Evolutionary conservation across 257 asterid genomes (phyloP).

Genomic region (Marsdenia floribunda): DNA sequence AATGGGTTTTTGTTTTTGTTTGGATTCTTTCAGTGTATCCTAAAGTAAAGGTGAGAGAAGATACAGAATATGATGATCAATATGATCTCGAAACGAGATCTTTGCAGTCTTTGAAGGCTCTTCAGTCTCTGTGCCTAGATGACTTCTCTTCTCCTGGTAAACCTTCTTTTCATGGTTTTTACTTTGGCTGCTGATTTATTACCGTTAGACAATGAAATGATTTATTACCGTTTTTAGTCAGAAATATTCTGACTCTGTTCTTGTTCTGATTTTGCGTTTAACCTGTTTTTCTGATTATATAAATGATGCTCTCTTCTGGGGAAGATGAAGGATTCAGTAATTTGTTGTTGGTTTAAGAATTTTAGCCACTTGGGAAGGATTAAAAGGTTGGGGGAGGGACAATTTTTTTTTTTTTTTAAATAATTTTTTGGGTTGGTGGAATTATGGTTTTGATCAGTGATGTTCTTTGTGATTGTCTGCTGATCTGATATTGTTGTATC

Average conservation of each 20-base stretch:
- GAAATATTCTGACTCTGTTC: no score
- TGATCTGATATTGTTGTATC: background rate
- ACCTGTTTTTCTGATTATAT: background rate
- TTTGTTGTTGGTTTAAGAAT: background rate
- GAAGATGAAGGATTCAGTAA: background rate
- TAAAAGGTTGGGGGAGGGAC: background rate
- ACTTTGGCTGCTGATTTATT: background rate
- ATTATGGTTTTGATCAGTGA: background rate
- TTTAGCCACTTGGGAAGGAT: background rate
- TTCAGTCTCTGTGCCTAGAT: constrained; percentile 49
- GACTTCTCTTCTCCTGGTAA: constrained; percentile 58
- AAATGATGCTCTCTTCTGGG: background rate
- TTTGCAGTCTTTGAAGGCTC: constrained; percentile 60
- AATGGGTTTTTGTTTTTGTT: constrained; percentile 22
- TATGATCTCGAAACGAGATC: constrained; percentile 61
- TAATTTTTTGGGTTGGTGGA: no score
- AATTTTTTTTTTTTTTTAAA: no score
- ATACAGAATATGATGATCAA: constrained; percentile 61
- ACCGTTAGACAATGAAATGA: background rate
- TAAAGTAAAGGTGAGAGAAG: constrained; percentile 71
- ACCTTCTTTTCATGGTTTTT: background rate
- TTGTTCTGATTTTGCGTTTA: background rate
- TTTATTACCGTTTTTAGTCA: background rate
- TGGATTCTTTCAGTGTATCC: constrained; percentile 59
- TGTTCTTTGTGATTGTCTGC: background rate